Evolutionary conservation across 73 alveolate species (phyloP), one percentile per base, ranked within the genome.

Genomic region (Paramecium primaurelia): DNA sequence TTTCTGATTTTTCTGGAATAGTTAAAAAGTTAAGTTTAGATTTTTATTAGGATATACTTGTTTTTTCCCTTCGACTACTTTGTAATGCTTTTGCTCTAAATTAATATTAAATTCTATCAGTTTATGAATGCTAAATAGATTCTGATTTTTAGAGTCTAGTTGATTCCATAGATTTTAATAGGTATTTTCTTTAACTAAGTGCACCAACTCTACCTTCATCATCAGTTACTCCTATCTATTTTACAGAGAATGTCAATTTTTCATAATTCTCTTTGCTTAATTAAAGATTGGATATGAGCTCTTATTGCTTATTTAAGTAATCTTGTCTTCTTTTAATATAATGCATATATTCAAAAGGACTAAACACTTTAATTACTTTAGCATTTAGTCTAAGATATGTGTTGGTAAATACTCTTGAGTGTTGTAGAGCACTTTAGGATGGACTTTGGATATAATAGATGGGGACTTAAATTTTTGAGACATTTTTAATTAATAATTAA

Each of bases 71-170:
- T 75, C 69, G 6, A 28, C 88, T 75, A n/a, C 40, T 75, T 38
- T 58, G 88, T 42, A 75, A 75, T 12, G 68, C 60, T 75, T 75
- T 75, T 2, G 88, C 58, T 42, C 14, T 75, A 75, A 75, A 75
- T 16, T 42, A 75, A 75, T 75, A 75, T 4, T 34, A n/a, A 12
- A 20, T 32, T 38, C 88, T 75, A 1, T 75, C 88, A 16, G 68
- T 75, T 75, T 75, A 75, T 32, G 38, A 16, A 16, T 38, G 18
- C 18, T 37, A 42, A 36, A 26, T 75, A 9, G 38, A 30, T 75
- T 36, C 36, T 9, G 69, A 54, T 18, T 64, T 28, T 28, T 64
- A n/a, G 38, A 12, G 25, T 38, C 60, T 75, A 0, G 60, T 12
- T 30, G 88, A 30, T 75, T 75, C 68, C 88, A 75, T 75, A 6